Percentiles rank a stretch among this genome's conserved stretches.
phyloP scores from a whole-genome alignment of 129 eudicot genomes.

The Deinandra increscens region DNA sequence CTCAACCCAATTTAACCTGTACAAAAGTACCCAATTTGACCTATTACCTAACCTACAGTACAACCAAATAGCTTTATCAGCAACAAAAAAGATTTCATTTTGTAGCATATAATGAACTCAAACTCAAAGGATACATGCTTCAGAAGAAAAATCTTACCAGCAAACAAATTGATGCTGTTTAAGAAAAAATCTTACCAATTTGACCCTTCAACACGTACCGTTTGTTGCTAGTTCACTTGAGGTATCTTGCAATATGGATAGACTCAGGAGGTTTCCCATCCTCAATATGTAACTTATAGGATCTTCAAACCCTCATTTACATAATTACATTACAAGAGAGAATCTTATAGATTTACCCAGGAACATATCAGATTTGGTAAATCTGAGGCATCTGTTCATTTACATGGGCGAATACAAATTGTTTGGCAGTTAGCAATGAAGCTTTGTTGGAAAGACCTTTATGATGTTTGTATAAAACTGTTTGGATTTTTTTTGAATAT shows the following conservation, averaged over 20 bases:
- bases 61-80: not conserved
- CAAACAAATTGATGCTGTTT: slow-evolving; percentile 95
- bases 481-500: too few relatives aligned
- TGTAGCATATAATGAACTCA: not conserved
- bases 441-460: too few relatives aligned
- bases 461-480: too few relatives aligned
- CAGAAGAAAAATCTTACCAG: slow-evolving; percentile 62
- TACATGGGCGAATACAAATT: too few relatives aligned
- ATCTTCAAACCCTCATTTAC: slow-evolving; percentile 11
- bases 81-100: not conserved
- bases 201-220: too few relatives aligned
- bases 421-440: too few relatives aligned
- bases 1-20: not conserved
- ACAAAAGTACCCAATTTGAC: not conserved
- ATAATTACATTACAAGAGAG: too few relatives aligned
- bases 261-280: not conserved
- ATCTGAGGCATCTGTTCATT: too few relatives aligned
- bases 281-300: slow-evolving; percentile 11
- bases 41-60: not conserved
- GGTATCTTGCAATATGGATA: slow-evolving; percentile 14
- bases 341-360: not conserved
- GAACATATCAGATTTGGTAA: too few relatives aligned
- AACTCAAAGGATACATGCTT: not conserved
- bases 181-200: too few relatives aligned
- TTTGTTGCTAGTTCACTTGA: slow-evolving; percentile 19